Percentiles rank a stretch among this genome's conserved stretches.
phyloP scores from a whole-genome alignment of 768 basidiomycete genomes.

The Suillus paluster region DNA sequence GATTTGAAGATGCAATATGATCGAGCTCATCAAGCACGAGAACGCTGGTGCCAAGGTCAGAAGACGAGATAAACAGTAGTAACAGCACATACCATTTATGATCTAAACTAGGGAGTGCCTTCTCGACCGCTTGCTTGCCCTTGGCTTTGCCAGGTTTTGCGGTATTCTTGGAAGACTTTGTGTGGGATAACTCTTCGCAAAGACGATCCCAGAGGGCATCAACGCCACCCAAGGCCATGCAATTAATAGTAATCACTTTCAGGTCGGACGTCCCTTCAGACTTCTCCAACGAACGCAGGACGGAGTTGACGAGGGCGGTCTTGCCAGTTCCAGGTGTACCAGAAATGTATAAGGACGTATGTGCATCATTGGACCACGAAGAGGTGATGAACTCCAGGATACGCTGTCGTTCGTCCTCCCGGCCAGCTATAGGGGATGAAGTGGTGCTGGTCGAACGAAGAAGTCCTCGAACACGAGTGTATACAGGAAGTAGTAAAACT shows the following conservation, averaged over 20 bases:
- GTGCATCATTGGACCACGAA: conserved; percentile 45
- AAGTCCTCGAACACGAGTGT: conserved; percentile 68
- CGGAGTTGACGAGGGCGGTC: conserved; percentile 78
- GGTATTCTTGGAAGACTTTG: conserved; percentile 39
- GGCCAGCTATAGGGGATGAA: conserved; percentile 61
- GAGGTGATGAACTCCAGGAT: conserved; percentile 64
- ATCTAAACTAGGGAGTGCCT: conserved; percentile 44
- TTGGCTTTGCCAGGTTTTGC: conserved; percentile 46
- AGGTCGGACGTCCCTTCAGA: conserved; percentile 42
- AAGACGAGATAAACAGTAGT: conserved; percentile 13
- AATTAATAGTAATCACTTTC: conserved; percentile 68
- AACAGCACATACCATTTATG: conserved; percentile 53
- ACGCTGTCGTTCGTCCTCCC: conserved; percentile 60
- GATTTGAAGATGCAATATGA: conserved; percentile 68
- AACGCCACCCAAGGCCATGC: conserved; percentile 73
- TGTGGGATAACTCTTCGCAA: conserved; percentile 53
- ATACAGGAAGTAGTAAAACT: conserved; percentile 44
- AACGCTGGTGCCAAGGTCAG: conserved; percentile 49
- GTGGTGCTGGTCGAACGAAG: conserved; percentile 74
- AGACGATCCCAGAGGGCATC: conserved; percentile 76
- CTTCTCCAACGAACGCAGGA: conserved; percentile 49
- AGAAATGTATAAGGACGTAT: conserved; percentile 79
- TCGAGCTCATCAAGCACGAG: conserved; percentile 89
- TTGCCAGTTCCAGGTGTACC: conserved; percentile 94
- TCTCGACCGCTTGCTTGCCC: conserved; percentile 52